A percentile compares a stretch with the other conserved stretches of the same genome.
Conservation (phyloP, 2,329 filamentous ascomycete genomes). For the Lomentospora prolificans region DNA sequence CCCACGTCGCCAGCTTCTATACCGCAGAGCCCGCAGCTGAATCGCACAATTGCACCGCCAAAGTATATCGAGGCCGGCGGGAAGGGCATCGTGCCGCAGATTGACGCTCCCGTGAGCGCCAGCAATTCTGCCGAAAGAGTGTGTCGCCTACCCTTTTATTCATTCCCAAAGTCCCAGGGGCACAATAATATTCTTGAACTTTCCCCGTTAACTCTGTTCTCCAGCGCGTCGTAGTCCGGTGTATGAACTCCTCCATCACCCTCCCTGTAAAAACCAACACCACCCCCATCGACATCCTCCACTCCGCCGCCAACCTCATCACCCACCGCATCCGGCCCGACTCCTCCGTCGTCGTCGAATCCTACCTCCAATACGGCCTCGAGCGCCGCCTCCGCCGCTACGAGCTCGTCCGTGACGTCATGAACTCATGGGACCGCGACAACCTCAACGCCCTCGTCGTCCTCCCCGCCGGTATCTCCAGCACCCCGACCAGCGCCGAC, state of each 20-base stretch:
- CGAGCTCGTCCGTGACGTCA: conserved; percentile 74
- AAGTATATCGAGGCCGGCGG: conserved; percentile 31
- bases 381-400: conserved; percentile 77
- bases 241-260: conserved; percentile 55
- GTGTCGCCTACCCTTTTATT: conserved; percentile 22
- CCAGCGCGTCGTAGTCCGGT: conserved; percentile 63
- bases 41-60: neutral
- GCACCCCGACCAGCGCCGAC: neutral
- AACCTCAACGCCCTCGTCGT: conserved; percentile 59
- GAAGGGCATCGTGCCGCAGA: conserved; percentile 38
- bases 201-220: conserved; percentile 3
- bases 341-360: conserved; percentile 66
- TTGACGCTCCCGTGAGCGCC: conserved; percentile 70
- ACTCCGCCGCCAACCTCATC: conserved; percentile 53
- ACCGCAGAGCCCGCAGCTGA: neutral
- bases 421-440: conserved; percentile 89
- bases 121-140: conserved; percentile 72
- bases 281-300: conserved; percentile 62
- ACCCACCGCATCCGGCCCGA: conserved; percentile 53
- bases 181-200: conserved; percentile 2
- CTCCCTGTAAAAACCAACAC: conserved; percentile 69
- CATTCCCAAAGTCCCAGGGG: conserved; percentile 5
- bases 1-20: neutral
- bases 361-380: conserved; percentile 64
- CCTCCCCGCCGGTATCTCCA: conserved; percentile 39